Base-by-base conservation (phyloP, 2,329 filamentous ascomycete genomes). In the Dothiorella sarmentorum region DNA sequence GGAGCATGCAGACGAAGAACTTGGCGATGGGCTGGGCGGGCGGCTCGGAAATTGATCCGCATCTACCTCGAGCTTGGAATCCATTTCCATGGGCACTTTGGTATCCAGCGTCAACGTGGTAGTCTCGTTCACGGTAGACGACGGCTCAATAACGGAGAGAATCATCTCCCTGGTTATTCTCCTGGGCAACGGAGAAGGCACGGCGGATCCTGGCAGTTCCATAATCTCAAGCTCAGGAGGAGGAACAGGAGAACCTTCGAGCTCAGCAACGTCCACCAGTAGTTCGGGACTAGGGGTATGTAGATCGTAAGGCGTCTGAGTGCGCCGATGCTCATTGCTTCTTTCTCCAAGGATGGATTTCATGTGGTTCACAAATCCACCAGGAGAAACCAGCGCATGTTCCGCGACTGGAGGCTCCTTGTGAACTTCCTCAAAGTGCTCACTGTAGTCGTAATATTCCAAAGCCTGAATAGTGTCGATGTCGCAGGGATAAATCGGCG, bases 261-360 rank as follows among this genome's bases (percentile, higher is more conserved):
- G 55, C n/a, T 59, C 57, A 27, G 49, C 47, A 43, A 71, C 66
- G 35, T 71, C 69, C 20, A 62, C 61, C 22, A 67, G 49, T 15
- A 55, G 29, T 17, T 62, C 61, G 20, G 60, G 33, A 31, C 49
- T 55, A 24, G 47, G 31, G 11, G 43, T 53, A 15, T 22, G 42
- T 18, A 33, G 33, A 31, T 9, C 15, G n/a, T 29, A 33, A 4
- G 43, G 7, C 10, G 15, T n/a, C 2, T 22, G 42, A 4, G 22
- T 24, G 15, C 31, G n/a, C 5, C 31, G 31, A 4, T 27, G 20
- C n/a, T 18, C 22, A 22, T 44, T 11, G 3, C 47, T 61, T 37
- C 58, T 62, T 45, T 71, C 76, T 65, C 78, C 75, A 10, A 77
- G 65, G 60, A 77, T 73, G 5, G 70, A 73, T 59, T 71, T 75